Evolutionary conservation across 73 alveolate species (phyloP), one percentile per base, ranked within the genome.

Genomic region (Uronychia setigera): DNA sequence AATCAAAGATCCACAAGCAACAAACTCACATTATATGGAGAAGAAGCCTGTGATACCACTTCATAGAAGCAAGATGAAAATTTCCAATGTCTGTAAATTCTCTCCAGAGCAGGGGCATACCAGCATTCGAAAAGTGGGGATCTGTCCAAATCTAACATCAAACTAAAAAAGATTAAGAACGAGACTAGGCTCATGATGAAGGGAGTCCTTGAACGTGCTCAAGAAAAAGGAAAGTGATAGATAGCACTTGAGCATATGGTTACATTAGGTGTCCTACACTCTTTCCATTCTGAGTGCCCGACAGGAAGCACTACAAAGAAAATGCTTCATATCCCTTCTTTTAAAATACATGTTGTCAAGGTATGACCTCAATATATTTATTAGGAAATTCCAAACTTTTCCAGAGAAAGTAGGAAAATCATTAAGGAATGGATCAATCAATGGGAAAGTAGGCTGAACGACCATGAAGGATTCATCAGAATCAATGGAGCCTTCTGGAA

Each of bases 311-410:
- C 93, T 28, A 95, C 91, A 0, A 93, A 87, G 74, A 93, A 93
- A 58, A 87, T 83, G 91, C 83, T 93, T 28, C 97, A 93, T 91
- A 96, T 95, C 14, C 97, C 97, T 13, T 75, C 95, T 13, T 82
- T 93, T 32, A 75, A 87, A 58, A 76, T 93, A 29, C 19, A 46
- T 19, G 19, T 19, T 11, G 67, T 46, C n/a, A 46, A 46, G 67
- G 67, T 46, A 19, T 11, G 67, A 5, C 67, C 67, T n/a, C n/a
- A n/a, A 46, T 93, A 86, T 84, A 79, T 83, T 31, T 82, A 78
- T 57, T 87, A 93, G 78, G 96, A 93, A 78, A 95, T 93, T 59
- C 96, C 97, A 28, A 60, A 91, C 5, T 77, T 84, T 27, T 74
- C 90, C 59, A 80, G 89, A 77, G 94, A 83, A 33, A 87, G 77